These are phyloP conservation scores for Nectriaceae sp. DNA, from an alignment of 2,329 filamentous ascomycete species.

Conservation along the genomic window DNA sequence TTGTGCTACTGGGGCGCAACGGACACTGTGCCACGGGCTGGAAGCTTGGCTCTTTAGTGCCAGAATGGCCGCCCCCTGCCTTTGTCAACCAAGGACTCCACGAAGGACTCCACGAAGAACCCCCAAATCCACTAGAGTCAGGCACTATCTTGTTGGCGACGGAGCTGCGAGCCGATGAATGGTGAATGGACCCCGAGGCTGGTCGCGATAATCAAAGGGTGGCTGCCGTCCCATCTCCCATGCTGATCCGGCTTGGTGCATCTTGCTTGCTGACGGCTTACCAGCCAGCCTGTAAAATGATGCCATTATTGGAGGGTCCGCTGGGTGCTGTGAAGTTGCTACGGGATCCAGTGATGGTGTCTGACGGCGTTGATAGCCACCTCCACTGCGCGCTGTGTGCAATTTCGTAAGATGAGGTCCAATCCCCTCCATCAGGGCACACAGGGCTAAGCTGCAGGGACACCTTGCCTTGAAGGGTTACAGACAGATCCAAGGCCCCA, in stretches of 20 bases:
- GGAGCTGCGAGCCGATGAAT: constrained; percentile 4
- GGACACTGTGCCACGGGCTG: constrained; percentile 20
- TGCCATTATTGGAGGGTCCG: not conserved
- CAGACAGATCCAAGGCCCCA: not conserved
- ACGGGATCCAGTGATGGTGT: constrained; percentile 11
- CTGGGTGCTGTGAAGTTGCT: constrained; percentile 3
- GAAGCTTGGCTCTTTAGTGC: constrained; percentile 22
- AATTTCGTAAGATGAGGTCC: constrained; percentile 33
- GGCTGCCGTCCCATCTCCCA: not conserved
- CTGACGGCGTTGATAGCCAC: constrained; percentile 19
- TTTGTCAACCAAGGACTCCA: not conserved
- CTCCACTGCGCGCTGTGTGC: constrained; percentile 22
- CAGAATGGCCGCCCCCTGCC: not conserved
- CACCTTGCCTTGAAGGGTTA: not conserved
- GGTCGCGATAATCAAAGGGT: not conserved
- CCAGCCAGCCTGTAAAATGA: not conserved
- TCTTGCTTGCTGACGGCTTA: constrained; percentile 7
- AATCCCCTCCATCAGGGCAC: constrained; percentile 17
- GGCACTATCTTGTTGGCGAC: not conserved
- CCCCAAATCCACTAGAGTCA: not conserved
- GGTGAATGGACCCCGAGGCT: not conserved
- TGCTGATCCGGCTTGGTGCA: constrained; percentile 7
- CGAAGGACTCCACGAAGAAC: not conserved
- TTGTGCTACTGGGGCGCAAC: constrained; percentile 9
- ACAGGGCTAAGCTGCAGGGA: constrained; percentile 3